Percentiles rank a stretch among this genome's conserved stretches.
These are phyloP conservation scores for Sisymbrium altissimum DNA, from an alignment of 345 rosid genomes.

Conservation along the genomic window DNA sequence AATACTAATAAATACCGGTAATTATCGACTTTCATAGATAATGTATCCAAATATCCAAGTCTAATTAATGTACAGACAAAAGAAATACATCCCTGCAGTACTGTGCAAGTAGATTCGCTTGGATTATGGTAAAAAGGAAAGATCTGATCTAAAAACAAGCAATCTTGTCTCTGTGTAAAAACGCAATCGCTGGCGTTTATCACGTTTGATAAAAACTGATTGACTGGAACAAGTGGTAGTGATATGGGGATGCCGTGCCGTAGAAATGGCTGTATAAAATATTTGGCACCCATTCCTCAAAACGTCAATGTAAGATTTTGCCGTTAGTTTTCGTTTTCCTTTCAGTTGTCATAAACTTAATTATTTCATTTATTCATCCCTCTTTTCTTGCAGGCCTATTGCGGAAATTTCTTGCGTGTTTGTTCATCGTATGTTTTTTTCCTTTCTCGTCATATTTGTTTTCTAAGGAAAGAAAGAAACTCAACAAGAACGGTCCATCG, in stretches of 20 bases:
- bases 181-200: slow-evolving; percentile 2
- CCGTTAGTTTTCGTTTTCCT: slow-evolving; percentile 9
- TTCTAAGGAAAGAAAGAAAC: not conserved
- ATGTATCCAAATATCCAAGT: not conserved
- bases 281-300: slow-evolving; percentile 25
- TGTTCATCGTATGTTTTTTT: not conserved
- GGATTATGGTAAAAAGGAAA: not conserved
- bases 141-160: not conserved
- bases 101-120: not conserved
- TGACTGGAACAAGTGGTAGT: not conserved
- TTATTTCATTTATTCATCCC: not conserved
- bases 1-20: not conserved
- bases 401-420: slow-evolving; percentile 13
- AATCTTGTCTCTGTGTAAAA: not conserved
- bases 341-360: slow-evolving; percentile 5
- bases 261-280: not conserved
- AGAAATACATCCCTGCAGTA: not conserved
- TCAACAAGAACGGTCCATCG: no score
- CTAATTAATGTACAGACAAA: not conserved
- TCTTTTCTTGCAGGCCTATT: slow-evolving; percentile 1
- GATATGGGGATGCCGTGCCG: slow-evolving; percentile 27
- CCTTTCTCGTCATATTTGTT: not conserved
- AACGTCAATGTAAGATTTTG: slow-evolving; percentile 31
- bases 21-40: not conserved
- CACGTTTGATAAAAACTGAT: not conserved